Evolutionary conservation across 2,329 filamentous ascomycete species (phyloP), one percentile per base, ranked within the genome.

Genomic region (Acrocalymma vagum): DNA sequence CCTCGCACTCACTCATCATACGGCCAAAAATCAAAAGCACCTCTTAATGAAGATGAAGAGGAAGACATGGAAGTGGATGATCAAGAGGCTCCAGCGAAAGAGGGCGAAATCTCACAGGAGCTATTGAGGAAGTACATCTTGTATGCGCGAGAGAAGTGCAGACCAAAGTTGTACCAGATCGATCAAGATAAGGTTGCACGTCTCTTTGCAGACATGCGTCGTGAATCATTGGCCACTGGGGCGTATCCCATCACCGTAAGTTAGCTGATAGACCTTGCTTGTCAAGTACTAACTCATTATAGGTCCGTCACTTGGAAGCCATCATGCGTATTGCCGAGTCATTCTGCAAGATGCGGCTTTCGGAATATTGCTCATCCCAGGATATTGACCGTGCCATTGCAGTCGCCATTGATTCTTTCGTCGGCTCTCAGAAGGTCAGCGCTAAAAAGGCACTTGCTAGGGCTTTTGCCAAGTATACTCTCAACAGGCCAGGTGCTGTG

Each of bases 311-410:
- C 75, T 78, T 99, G 22, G 94, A 99, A 80, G 93, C 93, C 49
- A 96, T 97, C 63, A 95, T 99, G 76, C 90, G 94, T 64, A 95
- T 95, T 63, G 86, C 86, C 42, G 94, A 99, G 70, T 77, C 92
- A 0, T 99, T 99, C 75, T 95, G 89, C 72, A 93, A 95, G 64
- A 99, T 99, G 94, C 87, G 94, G 10, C 78, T 99, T n/a, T 94
- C 89, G 0, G 94, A 99, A 55, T 97, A 96, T 76, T 96, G 93
- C 72, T 87, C 87, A 5, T 75, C 88, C 2, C 83, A 88, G 45
- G 94, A 99, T 65, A 96, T 99, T 58, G 94, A 99, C 72, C 90
- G 94, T 28, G 94, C 94, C 42, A 99, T 99, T 63, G 90, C 92
- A 10, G 94, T 99, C 6, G 95, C 94, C 0, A 90, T 99, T 3